Evolutionary conservation across 306 rosid species (phyloP).

Genomic region (Heteromeles arbutifolia): DNA sequence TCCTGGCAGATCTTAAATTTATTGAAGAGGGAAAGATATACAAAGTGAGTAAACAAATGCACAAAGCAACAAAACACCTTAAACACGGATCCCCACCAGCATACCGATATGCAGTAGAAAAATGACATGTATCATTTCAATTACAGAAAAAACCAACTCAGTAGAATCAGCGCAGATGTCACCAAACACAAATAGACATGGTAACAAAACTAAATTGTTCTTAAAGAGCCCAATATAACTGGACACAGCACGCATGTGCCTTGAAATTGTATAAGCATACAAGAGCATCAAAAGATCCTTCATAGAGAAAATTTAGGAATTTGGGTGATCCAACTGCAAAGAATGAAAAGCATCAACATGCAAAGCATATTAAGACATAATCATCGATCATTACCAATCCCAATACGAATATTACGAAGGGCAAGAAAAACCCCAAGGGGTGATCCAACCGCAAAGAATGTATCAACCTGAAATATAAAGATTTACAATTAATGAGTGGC

Average conservation of each 20-base stretch:
- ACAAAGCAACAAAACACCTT: constrained; percentile 1
- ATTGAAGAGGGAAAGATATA: background rate
- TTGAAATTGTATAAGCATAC: background rate
- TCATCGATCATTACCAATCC: constrained; percentile 55
- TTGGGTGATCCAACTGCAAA: background rate
- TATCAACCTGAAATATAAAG: constrained; percentile 66
- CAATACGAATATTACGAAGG: constrained; percentile 84
- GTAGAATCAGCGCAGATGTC: background rate
- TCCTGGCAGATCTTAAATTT: background rate
- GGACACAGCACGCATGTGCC: background rate
- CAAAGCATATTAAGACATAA: constrained; percentile 10
- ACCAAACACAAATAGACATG: background rate
- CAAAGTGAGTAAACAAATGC: background rate
- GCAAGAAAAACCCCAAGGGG: constrained; percentile 98
- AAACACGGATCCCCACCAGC: background rate
- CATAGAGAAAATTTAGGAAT: background rate
- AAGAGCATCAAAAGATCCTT: background rate
- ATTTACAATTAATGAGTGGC: constrained; percentile 18
- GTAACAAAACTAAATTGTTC: background rate
- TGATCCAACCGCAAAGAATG: constrained; percentile 98
- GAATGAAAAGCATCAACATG: background rate
- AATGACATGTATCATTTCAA: background rate
- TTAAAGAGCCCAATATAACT: background rate
- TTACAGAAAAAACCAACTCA: background rate
- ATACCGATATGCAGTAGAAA: background rate